These are phyloP conservation scores for Cadophora malorum DNA, from an alignment of 2,329 filamentous ascomycete species.

Conservation along the genomic window DNA sequence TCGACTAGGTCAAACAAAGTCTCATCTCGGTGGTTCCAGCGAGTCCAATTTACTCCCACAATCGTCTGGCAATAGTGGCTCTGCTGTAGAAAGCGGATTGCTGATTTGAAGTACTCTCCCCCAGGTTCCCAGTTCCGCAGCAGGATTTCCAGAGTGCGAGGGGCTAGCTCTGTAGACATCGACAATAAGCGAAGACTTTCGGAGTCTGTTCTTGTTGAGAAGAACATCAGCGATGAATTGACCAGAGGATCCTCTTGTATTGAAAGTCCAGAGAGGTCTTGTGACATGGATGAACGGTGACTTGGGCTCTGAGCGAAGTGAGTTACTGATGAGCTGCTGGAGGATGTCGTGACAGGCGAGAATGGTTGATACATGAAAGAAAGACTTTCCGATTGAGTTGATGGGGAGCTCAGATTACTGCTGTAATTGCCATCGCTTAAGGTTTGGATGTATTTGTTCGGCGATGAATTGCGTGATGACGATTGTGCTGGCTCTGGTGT, in stretches of 20 bases:
- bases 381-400: not conserved
- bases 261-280: slow-evolving; percentile 8
- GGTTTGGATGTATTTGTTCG: not conserved
- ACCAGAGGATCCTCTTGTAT: slow-evolving; percentile 19
- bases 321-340: slow-evolving; percentile 8
- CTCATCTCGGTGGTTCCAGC: slow-evolving; percentile 23
- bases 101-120: slow-evolving; percentile 24
- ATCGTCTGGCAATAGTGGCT: slow-evolving; percentile 17
- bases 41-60: slow-evolving; percentile 22
- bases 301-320: not conserved
- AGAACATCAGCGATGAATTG: slow-evolving; percentile 32
- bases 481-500: not conserved
- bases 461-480: not conserved
- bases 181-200: slow-evolving; percentile 22
- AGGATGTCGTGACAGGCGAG: slow-evolving; percentile 8
- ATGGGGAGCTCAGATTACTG: not conserved
- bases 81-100: slow-evolving; percentile 14
- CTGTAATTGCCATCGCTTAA: not conserved
- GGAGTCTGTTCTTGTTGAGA: slow-evolving; percentile 23
- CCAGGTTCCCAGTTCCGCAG: slow-evolving; percentile 29
- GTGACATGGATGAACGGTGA: slow-evolving; percentile 8
- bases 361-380: not conserved
- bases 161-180: slow-evolving; percentile 17
- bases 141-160: slow-evolving; percentile 29
- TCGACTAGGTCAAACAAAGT: slow-evolving; percentile 28